phyloP scores from a whole-genome alignment of 441 rosid species.

The Populus hybrid region DNA sequence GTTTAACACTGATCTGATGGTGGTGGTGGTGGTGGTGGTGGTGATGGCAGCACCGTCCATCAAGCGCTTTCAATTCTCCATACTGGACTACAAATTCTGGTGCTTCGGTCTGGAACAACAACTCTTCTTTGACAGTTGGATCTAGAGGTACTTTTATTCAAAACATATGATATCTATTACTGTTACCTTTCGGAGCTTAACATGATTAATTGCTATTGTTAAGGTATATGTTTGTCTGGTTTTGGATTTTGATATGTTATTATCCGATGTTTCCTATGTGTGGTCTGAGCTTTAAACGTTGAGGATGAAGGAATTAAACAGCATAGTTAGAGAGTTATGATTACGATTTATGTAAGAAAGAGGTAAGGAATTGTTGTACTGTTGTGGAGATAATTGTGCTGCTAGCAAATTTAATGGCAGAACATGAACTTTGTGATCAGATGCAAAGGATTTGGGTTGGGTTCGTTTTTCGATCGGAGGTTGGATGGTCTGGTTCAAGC shows the following conservation, averaged over 20 bases:
- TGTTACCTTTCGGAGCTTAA: too few relatives aligned
- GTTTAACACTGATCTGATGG: background rate
- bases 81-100: slow-evolving; percentile 91
- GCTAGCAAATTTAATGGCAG: background rate
- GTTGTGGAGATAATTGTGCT: background rate
- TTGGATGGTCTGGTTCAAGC: background rate
- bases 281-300: background rate
- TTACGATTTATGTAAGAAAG: background rate
- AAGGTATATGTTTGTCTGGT: background rate
- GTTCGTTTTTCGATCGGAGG: background rate
- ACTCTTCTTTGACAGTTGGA: slow-evolving; percentile 83
- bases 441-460: background rate
- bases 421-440: background rate
- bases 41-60: slow-evolving; percentile 63
- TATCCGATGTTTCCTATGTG: background rate
- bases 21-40: background rate
- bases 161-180: background rate
- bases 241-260: background rate
- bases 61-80: slow-evolving; percentile 64
- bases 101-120: slow-evolving; percentile 87
- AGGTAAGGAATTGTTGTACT: background rate
- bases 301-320: background rate
- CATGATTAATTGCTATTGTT: background rate
- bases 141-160: slow-evolving; percentile 54
- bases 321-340: background rate